phyloP scores from a whole-genome alignment of 768 basidiomycete genomes.

The Lactarius evosmus region DNA sequence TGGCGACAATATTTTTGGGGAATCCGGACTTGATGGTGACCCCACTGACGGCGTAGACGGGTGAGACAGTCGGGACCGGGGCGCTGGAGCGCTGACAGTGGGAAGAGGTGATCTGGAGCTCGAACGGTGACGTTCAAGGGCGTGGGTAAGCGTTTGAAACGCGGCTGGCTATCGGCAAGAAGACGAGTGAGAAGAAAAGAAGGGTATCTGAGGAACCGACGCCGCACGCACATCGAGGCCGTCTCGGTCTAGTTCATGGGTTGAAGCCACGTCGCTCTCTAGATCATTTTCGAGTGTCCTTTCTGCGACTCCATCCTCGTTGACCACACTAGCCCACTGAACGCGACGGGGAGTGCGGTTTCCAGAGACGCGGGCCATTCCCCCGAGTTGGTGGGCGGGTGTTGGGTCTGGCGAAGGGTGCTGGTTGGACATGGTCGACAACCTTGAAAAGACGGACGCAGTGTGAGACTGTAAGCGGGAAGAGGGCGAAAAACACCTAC shows the following conservation, averaged over 20 bases:
- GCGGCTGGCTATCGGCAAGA: conserved; percentile 41
- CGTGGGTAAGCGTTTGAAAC: conserved; percentile 48
- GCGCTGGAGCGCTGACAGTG: conserved; percentile 19
- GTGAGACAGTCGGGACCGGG: not conserved
- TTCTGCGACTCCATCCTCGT: not conserved
- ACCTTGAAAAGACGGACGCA: not conserved
- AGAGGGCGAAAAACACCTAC: conserved; percentile 4
- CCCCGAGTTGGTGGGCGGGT: not conserved
- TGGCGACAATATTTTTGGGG: conserved; percentile 3
- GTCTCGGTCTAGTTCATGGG: conserved; percentile 52
- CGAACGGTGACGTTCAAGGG: conserved; percentile 50
- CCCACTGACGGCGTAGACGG: conserved; percentile 17
- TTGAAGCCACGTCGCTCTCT: conserved; percentile 14
- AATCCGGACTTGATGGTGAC: conserved; percentile 22
- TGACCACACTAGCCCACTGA: conserved; percentile 25
- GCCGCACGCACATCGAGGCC: conserved; percentile 47
- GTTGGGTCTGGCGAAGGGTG: not conserved
- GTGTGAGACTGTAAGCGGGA: not conserved
- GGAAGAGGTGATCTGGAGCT: conserved; percentile 24
- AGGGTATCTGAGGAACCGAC: not conserved
- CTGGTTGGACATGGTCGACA: not conserved
- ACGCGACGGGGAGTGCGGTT: conserved; percentile 26
- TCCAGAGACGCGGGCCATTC: conserved; percentile 6
- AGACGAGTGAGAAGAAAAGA: conserved; percentile 7
- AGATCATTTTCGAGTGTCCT: not conserved